Evolutionary conservation across 2,329 filamentous ascomycete genomes (phyloP), one percentile per base, ranked within the genome.

Genomic region (Cadophora malorum): DNA sequence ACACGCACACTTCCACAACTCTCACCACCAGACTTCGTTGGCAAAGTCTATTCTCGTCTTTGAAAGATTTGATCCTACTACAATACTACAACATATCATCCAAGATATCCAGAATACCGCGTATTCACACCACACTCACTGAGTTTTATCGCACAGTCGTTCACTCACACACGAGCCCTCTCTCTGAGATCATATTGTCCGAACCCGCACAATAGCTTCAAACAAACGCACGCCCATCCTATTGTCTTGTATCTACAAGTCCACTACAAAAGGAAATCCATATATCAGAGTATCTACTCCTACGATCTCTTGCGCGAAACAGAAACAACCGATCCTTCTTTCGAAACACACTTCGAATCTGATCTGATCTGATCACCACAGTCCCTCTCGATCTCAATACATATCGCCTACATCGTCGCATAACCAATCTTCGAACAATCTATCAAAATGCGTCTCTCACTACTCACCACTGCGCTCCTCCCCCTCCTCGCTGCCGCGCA

Each of bases 401-500:
- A 65, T 28, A 55, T 16, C 28, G 25, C 19, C 33, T 23, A 41
- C 38, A 35, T 33, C 10, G 19, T 55, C 56, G n/a, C 25, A 60
- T 9, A 58, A 33, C 62, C 41, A 60, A 49, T 49, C 52, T 16
- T 60, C 52, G 19, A 65, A 53, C 33, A 1, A 41, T 68, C 58
- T 61, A 69, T 64, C 70, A 71, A 69, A 66, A 84, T 84, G 82
- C 81, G 81, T 70, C 72, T 84, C 73, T 78, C 79, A 58, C 78
- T 82, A 35, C 74, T 88, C 69, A 67, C 84, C 74, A 77, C 84
- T 69, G 82, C 83, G 69, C 77, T 84, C 70, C 81, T 89, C 76
- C 86, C 86, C 74, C 80, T 86, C 64, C 76, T 87, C 75, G 86
- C 84, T 68, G 74, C 85, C 63, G 85, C 85, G 47, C 64, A 73